A percentile compares a stretch with the other conserved stretches of the same genome.
These are phyloP conservation scores for Fomitopsis palustris DNA, from an alignment of 1,284 basidiomycete species.

Conservation along the genomic window DNA sequence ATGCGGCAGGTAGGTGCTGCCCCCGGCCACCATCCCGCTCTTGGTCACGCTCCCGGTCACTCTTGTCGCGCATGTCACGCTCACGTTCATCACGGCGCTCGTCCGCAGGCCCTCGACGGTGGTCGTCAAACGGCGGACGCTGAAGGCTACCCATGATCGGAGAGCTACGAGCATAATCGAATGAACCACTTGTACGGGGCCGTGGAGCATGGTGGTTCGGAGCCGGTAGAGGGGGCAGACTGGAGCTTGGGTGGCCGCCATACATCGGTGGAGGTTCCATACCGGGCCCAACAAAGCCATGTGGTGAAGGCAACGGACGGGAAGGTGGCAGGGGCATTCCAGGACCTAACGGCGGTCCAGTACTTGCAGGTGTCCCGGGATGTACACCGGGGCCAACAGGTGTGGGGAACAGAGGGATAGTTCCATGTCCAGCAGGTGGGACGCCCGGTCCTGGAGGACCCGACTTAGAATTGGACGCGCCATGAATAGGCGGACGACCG, in stretches of 20 bases:
- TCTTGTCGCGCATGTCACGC: slow-evolving; percentile 14
- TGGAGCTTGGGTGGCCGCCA: slow-evolving; percentile 16
- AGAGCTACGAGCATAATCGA: slow-evolving; percentile 14
- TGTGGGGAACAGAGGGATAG: slow-evolving; percentile 23
- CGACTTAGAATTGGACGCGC: slow-evolving; percentile 2
- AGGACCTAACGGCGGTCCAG: slow-evolving; percentile 11
- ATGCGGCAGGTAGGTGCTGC: slow-evolving; percentile 12
- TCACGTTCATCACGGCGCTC: slow-evolving; percentile 12
- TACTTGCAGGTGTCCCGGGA: slow-evolving; percentile 10
- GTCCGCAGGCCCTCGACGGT: slow-evolving; percentile 13
- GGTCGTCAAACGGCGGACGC: slow-evolving; percentile 18
- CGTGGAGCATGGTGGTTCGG: slow-evolving; percentile 10
- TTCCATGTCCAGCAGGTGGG: slow-evolving; percentile 17
- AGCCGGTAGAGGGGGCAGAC: slow-evolving; percentile 11
- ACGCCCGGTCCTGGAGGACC: slow-evolving; percentile 11
- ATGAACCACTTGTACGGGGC: slow-evolving; percentile 13
- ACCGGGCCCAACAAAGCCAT: slow-evolving; percentile 5
- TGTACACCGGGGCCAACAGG: slow-evolving; percentile 22
- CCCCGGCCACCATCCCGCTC: slow-evolving; percentile 10
- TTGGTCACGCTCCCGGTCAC: slow-evolving; percentile 10
- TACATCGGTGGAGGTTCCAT: slow-evolving; percentile 31
- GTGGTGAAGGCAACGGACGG: slow-evolving; percentile 11
- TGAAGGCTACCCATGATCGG: slow-evolving; percentile 32
- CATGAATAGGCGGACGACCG: slow-evolving; percentile 2
- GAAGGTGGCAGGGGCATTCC: slow-evolving; percentile 5